These are phyloP conservation scores for Spizellomyces punctatus DNA, from an alignment of 192 early-diverging fungal genomes.

Conservation along the genomic window DNA sequence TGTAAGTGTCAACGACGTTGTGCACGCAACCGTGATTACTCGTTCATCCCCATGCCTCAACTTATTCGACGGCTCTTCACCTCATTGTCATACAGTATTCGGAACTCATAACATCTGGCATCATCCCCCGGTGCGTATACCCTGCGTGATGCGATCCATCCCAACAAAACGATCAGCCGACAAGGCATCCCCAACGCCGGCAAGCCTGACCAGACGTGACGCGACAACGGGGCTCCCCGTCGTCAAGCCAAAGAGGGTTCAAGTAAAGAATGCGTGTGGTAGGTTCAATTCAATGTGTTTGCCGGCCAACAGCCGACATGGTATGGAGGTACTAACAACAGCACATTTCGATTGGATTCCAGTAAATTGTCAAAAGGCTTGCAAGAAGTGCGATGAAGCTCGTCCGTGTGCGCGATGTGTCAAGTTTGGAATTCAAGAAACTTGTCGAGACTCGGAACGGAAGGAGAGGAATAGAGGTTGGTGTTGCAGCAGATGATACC, in stretches of 20 bases:
- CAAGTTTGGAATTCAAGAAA: slow-evolving; percentile 66
- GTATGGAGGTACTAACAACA: not conserved
- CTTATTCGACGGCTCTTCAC: too few relatives aligned
- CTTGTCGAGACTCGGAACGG: slow-evolving; percentile 76
- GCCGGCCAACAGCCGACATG: not conserved
- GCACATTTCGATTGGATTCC: not conserved
- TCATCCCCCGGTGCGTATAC: too few relatives aligned
- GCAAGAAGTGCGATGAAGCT: slow-evolving; percentile 91
- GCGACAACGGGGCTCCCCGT: not conserved
- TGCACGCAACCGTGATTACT: too few relatives aligned
- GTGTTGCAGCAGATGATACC: not conserved
- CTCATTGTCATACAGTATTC: too few relatives aligned
- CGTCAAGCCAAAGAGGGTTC: slow-evolving; percentile 25
- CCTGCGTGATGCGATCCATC: too few relatives aligned
- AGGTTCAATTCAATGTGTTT: slow-evolving; percentile 28
- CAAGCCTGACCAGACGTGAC: not conserved
- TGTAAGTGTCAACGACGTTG: too few relatives aligned
- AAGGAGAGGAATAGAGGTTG: slow-evolving; percentile 78
- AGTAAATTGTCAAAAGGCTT: slow-evolving; percentile 83
- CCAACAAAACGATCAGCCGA: too few relatives aligned
- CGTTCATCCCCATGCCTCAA: too few relatives aligned
- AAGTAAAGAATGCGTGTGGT: slow-evolving; percentile 86
- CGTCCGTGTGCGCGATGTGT: slow-evolving; percentile 84
- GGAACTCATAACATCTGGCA: too few relatives aligned
- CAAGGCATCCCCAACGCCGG: too few relatives aligned